Conservation (phyloP, 2,329 filamentous ascomycete species). For the Penicillium sp. region DNA sequence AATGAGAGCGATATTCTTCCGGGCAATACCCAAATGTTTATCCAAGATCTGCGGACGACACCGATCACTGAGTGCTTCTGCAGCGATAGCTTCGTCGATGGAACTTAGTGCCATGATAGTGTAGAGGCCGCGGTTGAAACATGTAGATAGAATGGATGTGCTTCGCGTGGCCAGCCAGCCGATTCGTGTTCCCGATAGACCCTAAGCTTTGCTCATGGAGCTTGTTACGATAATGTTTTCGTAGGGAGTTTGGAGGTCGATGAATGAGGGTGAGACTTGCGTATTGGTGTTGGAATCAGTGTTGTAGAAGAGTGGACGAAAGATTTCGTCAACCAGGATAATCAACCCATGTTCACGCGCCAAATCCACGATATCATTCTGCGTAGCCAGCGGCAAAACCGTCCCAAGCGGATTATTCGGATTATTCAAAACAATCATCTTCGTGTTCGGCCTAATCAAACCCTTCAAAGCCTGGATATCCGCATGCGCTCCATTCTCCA, state of each 20-base stretch:
- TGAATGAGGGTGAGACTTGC: conserved; percentile 9
- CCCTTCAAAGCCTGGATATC: conserved; percentile 7
- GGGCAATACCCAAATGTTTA: conserved; percentile 14
- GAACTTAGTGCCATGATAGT: conserved; percentile 14
- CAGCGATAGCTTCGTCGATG: conserved; percentile 16
- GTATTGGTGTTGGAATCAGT: neutral
- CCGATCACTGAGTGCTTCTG: conserved; percentile 18
- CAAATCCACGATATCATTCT: conserved; percentile 13
- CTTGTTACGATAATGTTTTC: conserved; percentile 16
- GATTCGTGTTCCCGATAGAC: conserved; percentile 14
- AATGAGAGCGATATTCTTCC: conserved; percentile 11
- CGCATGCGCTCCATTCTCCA: neutral
- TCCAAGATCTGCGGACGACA: conserved; percentile 15
- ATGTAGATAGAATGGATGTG: neutral
- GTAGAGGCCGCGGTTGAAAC: conserved; percentile 12
- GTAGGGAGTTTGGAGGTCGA: conserved; percentile 5
- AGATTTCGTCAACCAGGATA: conserved; percentile 21
- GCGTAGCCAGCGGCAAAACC: neutral
- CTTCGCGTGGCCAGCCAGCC: conserved; percentile 19
- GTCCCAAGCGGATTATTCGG: conserved; percentile 23
- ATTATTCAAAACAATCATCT: conserved; percentile 23
- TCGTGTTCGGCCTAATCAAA: conserved; percentile 16
- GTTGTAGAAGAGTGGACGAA: conserved; percentile 16
- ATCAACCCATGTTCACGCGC: conserved; percentile 8
- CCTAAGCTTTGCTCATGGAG: conserved; percentile 24